phyloP scores from a whole-genome alignment of 208 protist genomes.

The Borovskyia barvae region DNA sequence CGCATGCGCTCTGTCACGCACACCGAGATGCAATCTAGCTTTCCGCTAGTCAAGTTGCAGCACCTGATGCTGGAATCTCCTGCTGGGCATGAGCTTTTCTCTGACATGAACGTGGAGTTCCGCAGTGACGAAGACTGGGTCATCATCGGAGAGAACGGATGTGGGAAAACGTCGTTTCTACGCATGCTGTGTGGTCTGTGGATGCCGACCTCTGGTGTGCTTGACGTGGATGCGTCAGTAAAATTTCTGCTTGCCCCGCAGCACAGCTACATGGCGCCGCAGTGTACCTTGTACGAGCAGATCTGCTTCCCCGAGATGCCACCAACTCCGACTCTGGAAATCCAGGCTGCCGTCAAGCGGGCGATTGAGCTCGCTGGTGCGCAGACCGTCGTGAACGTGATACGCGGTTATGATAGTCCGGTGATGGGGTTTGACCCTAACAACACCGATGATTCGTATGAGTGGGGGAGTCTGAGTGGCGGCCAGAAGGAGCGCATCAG shows the following conservation, averaged over 20 bases:
- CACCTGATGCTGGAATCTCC: slow-evolving; percentile 58
- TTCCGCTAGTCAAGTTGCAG: slow-evolving; percentile 53
- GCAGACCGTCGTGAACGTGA: slow-evolving; percentile 66
- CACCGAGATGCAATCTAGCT: slow-evolving; percentile 6
- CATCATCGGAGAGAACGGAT: slow-evolving; percentile 82
- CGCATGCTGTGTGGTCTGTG: slow-evolving; percentile 84
- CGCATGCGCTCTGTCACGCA: slow-evolving; percentile 18
- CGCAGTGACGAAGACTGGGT: slow-evolving; percentile 75
- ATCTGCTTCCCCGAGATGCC: slow-evolving; percentile 58
- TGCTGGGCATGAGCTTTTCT: slow-evolving; percentile 55
- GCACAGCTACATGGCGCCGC: slow-evolving; percentile 79
- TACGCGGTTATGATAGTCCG: slow-evolving; percentile 69
- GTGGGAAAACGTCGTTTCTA: slow-evolving; percentile 84
- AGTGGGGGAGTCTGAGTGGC: slow-evolving; percentile 84
- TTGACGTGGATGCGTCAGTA: slow-evolving; percentile 43
- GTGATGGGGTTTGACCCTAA: slow-evolving; percentile 50
- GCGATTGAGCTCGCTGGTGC: slow-evolving; percentile 69
- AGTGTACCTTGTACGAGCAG: slow-evolving; percentile 85
- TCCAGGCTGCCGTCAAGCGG: slow-evolving; percentile 39
- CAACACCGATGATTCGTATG: slow-evolving; percentile 59
- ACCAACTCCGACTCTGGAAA: slow-evolving; percentile 21
- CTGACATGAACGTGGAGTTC: slow-evolving; percentile 54
- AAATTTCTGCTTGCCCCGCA: slow-evolving; percentile 71
- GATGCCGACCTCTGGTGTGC: slow-evolving; percentile 48
- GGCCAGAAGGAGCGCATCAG: slow-evolving; percentile 88